Evolutionary conservation across 805 yeast species (phyloP).

Genomic region (Kodamaea leandrae): DNA sequence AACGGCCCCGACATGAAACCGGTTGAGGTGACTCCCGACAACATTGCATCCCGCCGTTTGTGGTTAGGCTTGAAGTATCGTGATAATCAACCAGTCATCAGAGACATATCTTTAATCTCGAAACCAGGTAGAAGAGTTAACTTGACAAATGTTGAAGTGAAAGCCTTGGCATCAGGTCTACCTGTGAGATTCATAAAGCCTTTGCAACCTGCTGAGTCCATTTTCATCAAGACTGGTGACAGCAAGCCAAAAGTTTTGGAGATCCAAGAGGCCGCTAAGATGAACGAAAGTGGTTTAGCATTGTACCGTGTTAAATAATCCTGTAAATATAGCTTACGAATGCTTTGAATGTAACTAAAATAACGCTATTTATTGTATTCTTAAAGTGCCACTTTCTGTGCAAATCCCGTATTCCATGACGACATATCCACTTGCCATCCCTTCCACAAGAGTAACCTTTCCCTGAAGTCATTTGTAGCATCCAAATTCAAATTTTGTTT

Average conservation of each 20-base stretch:
- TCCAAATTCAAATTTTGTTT: slow-evolving; percentile 20
- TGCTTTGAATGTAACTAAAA: neutral
- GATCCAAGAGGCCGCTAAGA: slow-evolving; percentile 80
- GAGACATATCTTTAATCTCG: slow-evolving; percentile 68
- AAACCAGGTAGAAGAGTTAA: slow-evolving; percentile 80
- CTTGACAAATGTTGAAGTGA: slow-evolving; percentile 61
- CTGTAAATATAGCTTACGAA: slow-evolving; percentile 6
- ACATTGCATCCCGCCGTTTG: slow-evolving; percentile 77
- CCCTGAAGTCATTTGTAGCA: slow-evolving; percentile 50
- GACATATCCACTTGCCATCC: slow-evolving; percentile 88
- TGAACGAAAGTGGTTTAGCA: slow-evolving; percentile 69
- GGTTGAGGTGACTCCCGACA: slow-evolving; percentile 79
- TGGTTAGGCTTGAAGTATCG: slow-evolving; percentile 93
- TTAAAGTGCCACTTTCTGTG: slow-evolving; percentile 31
- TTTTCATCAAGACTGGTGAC: slow-evolving; percentile 56
- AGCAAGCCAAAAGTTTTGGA: slow-evolving; percentile 56
- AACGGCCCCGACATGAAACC: slow-evolving; percentile 79
- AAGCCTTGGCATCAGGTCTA: slow-evolving; percentile 71
- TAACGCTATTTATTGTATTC: slow-evolving; percentile 15
- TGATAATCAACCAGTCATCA: slow-evolving; percentile 72
- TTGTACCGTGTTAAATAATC: slow-evolving; percentile 67
- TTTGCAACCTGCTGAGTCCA: slow-evolving; percentile 83
- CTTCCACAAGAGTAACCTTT: slow-evolving; percentile 68
- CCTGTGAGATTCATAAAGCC: slow-evolving; percentile 75
- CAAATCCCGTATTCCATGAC: slow-evolving; percentile 66